Evolutionary conservation across 352 stramenopile genomes (phyloP).

Genomic region (Phytopythium helicoides): DNA sequence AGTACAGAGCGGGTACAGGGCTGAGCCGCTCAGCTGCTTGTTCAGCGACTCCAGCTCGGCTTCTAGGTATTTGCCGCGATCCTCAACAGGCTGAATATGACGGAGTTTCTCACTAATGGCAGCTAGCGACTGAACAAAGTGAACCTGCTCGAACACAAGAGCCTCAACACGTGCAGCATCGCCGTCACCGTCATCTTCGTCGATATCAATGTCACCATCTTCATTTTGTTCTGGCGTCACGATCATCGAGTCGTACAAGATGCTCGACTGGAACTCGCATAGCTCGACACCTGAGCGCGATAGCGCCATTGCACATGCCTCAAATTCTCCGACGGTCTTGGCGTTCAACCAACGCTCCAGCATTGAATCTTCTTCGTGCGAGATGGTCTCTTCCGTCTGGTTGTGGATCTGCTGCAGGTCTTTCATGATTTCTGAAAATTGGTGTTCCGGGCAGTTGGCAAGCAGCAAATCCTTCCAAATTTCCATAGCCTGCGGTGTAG

Average conservation of each 20-base stretch:
- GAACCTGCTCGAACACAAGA: conserved; percentile 73
- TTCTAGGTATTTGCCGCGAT: conserved; percentile 44
- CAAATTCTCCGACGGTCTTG: conserved; percentile 44
- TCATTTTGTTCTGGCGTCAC: conserved; percentile 7
- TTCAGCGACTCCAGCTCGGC: conserved; percentile 57
- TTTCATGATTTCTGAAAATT: conserved; percentile 43
- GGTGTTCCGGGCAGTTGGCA: conserved; percentile 55
- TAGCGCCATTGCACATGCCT: conserved; percentile 45
- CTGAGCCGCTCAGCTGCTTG: conserved; percentile 47
- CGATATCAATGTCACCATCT: conserved; percentile 10
- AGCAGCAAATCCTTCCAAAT: conserved; percentile 68
- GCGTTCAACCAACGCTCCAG: conserved; percentile 62
- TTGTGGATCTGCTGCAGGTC: conserved; percentile 33
- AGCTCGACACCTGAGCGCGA: conserved; percentile 39
- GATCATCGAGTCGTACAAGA: conserved; percentile 62
- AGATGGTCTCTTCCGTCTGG: conserved; percentile 37
- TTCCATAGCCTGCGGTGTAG: conserved; percentile 25
- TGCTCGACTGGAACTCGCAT: conserved; percentile 72
- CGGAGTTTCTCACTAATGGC: conserved; percentile 70
- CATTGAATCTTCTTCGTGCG: conserved; percentile 47
- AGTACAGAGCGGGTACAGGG: conserved; percentile 66
- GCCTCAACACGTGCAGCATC: conserved; percentile 32
- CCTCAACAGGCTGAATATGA: conserved; percentile 54
- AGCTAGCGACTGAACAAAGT: conserved; percentile 68
- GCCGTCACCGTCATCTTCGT: conserved; percentile 6